Evolutionary conservation across 257 asterid species (phyloP).

Genomic region (Capsicum baccatum): DNA sequence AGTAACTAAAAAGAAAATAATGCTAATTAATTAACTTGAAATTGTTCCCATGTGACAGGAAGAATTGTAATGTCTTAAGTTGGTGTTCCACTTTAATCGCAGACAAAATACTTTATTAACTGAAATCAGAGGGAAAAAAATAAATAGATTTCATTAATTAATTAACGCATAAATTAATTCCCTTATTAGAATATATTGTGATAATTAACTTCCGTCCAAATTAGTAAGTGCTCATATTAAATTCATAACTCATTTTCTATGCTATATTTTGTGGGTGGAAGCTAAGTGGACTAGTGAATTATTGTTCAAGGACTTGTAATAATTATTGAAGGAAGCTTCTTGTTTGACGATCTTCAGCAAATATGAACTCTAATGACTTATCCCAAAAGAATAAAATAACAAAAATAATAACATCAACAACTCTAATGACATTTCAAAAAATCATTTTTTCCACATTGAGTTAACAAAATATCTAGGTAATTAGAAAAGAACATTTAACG

Average conservation of each 20-base stretch:
- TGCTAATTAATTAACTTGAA: not conserved
- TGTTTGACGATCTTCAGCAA: not conserved
- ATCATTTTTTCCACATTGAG: not conserved
- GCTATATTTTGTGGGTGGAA: too few species aligned
- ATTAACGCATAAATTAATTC: not conserved
- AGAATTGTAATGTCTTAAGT: too few species aligned
- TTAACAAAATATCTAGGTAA: not conserved
- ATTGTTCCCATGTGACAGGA: not conserved
- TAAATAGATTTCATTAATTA: conserved; percentile 3
- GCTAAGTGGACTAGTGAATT: conserved; percentile 2
- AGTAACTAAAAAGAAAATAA: not conserved
- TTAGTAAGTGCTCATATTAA: not conserved
- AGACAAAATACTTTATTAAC: not conserved
- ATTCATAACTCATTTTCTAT: not conserved
- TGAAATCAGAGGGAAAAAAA: not conserved
- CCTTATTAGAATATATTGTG: not conserved
- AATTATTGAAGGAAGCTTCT: conserved; percentile 24
- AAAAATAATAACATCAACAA: too few species aligned
- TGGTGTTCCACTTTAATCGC: not conserved
- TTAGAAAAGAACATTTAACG: not conserved
- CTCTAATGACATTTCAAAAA: too few species aligned
- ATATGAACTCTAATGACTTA: not conserved
- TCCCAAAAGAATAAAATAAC: too few species aligned
- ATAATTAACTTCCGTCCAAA: conserved; percentile 20
- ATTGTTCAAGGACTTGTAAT: not conserved